These are phyloP conservation scores for Leptodermis oblonga DNA, from an alignment of 257 asterid species.

Conservation along the genomic window DNA sequence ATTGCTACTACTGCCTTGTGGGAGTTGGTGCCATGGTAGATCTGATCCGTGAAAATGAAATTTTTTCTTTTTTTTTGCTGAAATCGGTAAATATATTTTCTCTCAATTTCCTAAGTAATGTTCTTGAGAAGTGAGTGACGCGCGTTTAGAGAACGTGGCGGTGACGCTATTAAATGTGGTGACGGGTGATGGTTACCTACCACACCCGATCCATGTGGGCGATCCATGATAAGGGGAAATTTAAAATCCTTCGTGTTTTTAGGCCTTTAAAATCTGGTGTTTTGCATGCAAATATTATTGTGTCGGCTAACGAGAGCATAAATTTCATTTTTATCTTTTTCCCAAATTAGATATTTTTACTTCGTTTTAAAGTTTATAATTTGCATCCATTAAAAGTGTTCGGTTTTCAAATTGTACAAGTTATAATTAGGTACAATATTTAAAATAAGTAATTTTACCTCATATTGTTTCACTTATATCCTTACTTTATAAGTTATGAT, in stretches of 20 bases:
- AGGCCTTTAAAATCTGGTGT: too few relatives aligned
- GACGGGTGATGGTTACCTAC: slow-evolving; percentile 5
- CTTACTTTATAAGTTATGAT: too few relatives aligned
- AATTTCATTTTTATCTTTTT: too few relatives aligned
- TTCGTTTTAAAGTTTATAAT: too few relatives aligned
- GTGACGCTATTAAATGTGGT: not conserved
- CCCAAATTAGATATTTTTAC: not conserved
- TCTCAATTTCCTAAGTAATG: not conserved
- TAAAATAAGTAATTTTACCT: too few relatives aligned
- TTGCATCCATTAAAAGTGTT: too few relatives aligned
- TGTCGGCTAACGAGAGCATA: not conserved
- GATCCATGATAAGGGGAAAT: not conserved
- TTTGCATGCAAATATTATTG: not conserved
- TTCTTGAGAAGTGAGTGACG: not conserved
- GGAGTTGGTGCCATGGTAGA: slow-evolving; percentile 33
- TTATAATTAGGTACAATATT: too few relatives aligned
- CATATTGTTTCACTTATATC: too few relatives aligned
- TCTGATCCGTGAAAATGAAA: slow-evolving; percentile 18
- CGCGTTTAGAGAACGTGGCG: not conserved
- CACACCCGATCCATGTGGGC: not conserved
- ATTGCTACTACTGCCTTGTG: not conserved
- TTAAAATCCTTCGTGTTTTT: not conserved
- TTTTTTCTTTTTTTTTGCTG: not conserved
- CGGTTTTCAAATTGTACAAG: too few relatives aligned
- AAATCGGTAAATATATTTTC: not conserved